Evolutionary conservation across 352 stramenopile genomes (phyloP), one percentile per base, ranked within the genome.

Genomic region (Phytophthora kernoviae): DNA sequence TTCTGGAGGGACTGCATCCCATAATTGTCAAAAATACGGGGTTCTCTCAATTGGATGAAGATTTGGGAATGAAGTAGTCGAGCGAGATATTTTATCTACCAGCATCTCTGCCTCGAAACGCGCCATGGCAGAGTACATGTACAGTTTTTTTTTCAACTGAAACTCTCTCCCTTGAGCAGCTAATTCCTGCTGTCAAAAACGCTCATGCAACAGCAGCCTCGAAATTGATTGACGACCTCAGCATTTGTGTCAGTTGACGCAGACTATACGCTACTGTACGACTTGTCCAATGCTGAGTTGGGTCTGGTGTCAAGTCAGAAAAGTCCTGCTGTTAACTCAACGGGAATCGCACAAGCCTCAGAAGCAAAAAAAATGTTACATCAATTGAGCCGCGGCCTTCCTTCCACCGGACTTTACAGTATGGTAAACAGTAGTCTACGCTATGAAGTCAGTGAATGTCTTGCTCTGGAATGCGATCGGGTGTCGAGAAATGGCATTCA

Each of bases 401-500:
- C 39, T 59, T 45, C 54, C 20, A 40, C 58, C 36, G 44, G 53
- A 18, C 52, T 60, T 11, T 32, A 30, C 21, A n/a, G 30, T 5
- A 24, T 37, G 20, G 24, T 44, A 24, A 21, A 22, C 17, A 30
- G 30, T 37, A 42, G 11, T 50, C 64, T 81, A 89, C 18, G 59
- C 65, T 10, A 85, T 41, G 45, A 90, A 90, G 1, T 60, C 58
- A 27, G 72, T 62, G 52, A 90, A 81, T 14, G 57, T 51, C 18
- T 58, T 54, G 76, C 72, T 90, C 18, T 80, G 69, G 22, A 61
- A 51, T 0, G 78, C 77, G 45, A 87, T 72, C 11, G 79, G 79
- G 50, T 92, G 77, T 34, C 62, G 55, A 1, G 77, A 61, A 9
- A 88, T 77, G 21, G 79, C 78, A 66, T 90, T 90, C 24, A 92